Evolutionary conservation across 2,329 filamentous ascomycete genomes (phyloP), one percentile per base, ranked within the genome.

Genomic region (Sporothrix variecibatus): DNA sequence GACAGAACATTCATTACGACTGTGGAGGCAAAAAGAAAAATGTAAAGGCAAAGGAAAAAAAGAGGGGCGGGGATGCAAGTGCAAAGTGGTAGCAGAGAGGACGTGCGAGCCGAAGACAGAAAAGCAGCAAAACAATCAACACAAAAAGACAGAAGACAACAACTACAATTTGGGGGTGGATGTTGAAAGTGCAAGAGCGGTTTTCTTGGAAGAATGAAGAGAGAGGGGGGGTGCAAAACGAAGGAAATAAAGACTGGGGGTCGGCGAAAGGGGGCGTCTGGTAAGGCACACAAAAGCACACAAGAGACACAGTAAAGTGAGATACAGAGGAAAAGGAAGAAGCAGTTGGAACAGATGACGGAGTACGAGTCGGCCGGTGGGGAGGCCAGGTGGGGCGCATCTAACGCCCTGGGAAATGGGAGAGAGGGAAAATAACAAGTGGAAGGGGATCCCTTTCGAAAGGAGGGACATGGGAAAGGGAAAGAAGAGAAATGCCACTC

Each of bases 321-420:
- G 26, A 40, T 26, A 67, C 38, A 28, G 7, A 28, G n/a, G 58
- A 38, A 62, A 31, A 17, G 28, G 26, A 28, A 58, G 26, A 17
- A 17, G 26, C 17, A 62, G 58, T 34, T 26, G 23, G 28, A 23
- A 31, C 40, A 11, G 43, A 68, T 68, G 65, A 68, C 65, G 65
- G 65, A 34, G 65, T 12, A 34, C 65, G 43, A 68, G 28, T 51
- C 26, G 43, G 65, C 17, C 23, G 26, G 65, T 51, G 38, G 62
- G 20, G 34, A 46, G n/a, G 38, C 62, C 62, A 8, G 62, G 34
- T 73, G 75, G 75, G 71, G n/a, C 76, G 72, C 71, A 73, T 23
- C n/a, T 38, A 75, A 46, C 12, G 69, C 53, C 34, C 7, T 69
- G 51, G 38, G 26, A 70, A 58, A 70, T 58, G 46, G 46, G 67